Percentiles rank a stretch among this genome's conserved stretches.
Conservation (phyloP, 495 filamentous ascomycete genomes). For the Neurospora sp. region DNA sequence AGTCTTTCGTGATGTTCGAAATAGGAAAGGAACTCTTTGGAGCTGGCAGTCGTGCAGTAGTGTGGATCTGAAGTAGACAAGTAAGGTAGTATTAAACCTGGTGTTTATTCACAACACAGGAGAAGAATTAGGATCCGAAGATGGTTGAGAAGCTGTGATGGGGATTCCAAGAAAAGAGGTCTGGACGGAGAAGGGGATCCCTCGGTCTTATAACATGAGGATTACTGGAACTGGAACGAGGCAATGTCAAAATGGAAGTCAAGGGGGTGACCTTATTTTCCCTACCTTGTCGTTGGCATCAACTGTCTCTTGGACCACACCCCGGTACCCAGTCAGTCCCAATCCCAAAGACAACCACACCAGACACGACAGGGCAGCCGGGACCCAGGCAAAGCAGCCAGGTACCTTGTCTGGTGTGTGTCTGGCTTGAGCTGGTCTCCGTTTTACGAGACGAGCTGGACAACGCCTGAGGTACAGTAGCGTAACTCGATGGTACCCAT, state of each 20-base stretch:
- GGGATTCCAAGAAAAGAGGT: conserved; percentile 17
- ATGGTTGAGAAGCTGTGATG: conserved; percentile 15
- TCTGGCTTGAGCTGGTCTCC: not conserved
- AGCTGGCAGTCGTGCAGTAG: conserved; percentile 6
- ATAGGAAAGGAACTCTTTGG: not conserved
- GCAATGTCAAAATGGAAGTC: conserved; percentile 17
- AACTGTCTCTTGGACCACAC: conserved; percentile 10
- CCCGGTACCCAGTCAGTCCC: conserved; percentile 10
- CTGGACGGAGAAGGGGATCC: conserved; percentile 17
- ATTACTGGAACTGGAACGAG: conserved; percentile 12
- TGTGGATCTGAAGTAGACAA: conserved; percentile 5
- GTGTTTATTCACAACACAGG: conserved; percentile 1
- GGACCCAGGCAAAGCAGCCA: not conserved
- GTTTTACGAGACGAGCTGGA: not conserved
- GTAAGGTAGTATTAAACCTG: not conserved
- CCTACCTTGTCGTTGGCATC: conserved; percentile 16
- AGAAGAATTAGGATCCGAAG: conserved; percentile 7
- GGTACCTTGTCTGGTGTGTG: not conserved
- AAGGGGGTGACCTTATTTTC: conserved; percentile 11
- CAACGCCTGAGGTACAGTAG: not conserved
- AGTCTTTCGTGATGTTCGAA: not conserved
- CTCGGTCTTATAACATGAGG: conserved; percentile 22
- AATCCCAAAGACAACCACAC: not conserved
- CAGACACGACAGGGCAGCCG: not conserved
- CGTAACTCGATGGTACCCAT: not conserved